Base-by-base conservation (phyloP, 768 basidiomycete species). In the Pholiota molesta region DNA sequence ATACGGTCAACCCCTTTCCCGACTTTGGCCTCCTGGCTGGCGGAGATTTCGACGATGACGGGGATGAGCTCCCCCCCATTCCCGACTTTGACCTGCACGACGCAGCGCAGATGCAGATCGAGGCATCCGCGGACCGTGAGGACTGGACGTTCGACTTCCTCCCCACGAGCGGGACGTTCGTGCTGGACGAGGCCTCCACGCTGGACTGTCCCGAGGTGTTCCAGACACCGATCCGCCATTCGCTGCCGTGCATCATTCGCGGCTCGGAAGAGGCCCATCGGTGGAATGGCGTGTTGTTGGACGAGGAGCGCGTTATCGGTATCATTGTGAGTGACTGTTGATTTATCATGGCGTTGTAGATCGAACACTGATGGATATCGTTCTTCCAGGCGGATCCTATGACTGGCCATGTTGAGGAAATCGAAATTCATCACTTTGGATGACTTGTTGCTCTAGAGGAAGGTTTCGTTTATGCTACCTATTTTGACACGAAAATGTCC, bases 111-210 rank as follows among this genome's bases (percentile, higher is more conserved):
- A 1, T 19, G 6, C 17, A 44, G 9, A 1, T 19, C 7, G 47
- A 28, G 19, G 1, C n/a, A 1, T 14, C 10, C 11, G 10, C 23
- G 1, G 35, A 73, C 73, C 17, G 68, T 69, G 33, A 76, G 76
- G 56, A 23, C 5, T 44, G 39, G 52, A 29, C 52, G 5, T 26
- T 52, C 14, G 61, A 62, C 28, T 51, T 51, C 2, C 31, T 60
- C n/a, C 56, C 64, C 45, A 31, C 59, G 14, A 21, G 26, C 21
- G 44, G 37, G 49, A 13, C 47, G 2, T 2, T 26, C 11, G 10
- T 49, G 7, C 23, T 49, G 47, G 23, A 13, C 23, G 47, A 49
- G 5, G 57, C 29, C 40, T 26, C 33, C 58, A 47, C 10, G 5
- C 28, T 57, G 29, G 26, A 17, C 23, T 45, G 56, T 14, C 40